Evolutionary conservation across 768 basidiomycete genomes (phyloP).

Genomic region (Mycena galopus): DNA sequence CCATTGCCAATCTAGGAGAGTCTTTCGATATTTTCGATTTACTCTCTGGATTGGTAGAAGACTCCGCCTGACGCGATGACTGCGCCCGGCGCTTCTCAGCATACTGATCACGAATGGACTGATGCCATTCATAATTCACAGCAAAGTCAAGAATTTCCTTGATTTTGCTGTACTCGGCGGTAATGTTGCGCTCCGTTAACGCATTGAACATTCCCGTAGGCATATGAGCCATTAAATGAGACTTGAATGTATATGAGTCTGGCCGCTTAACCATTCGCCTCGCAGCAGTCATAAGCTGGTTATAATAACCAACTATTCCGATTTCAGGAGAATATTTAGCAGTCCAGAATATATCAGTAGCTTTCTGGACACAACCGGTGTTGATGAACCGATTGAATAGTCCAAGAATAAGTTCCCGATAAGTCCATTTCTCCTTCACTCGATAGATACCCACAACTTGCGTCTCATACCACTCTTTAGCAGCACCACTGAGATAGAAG

Average conservation of each 20-base stretch:
- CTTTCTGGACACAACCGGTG: background rate
- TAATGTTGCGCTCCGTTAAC: too few relatives aligned
- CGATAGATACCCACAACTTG: background rate
- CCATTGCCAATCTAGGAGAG: too few relatives aligned
- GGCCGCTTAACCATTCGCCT: background rate
- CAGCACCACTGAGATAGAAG: background rate
- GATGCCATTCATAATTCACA: too few relatives aligned
- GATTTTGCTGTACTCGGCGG: too few relatives aligned
- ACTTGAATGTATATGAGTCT: background rate
- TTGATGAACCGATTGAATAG: background rate
- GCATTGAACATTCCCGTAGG: conserved; percentile 9
- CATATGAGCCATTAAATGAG: conserved; percentile 6
- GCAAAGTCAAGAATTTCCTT: too few relatives aligned
- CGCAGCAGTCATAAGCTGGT: background rate
- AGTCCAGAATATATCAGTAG: background rate
- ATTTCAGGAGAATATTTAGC: background rate
- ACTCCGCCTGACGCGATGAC: too few relatives aligned
- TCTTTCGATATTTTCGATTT: too few relatives aligned
- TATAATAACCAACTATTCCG: background rate
- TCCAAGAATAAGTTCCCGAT: background rate
- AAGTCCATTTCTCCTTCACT: background rate
- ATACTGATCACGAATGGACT: too few relatives aligned
- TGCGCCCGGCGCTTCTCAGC: too few relatives aligned
- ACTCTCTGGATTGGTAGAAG: too few relatives aligned
- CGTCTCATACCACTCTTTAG: background rate